These are phyloP conservation scores for Claviceps sp. DNA, from an alignment of 2,329 filamentous ascomycete species.

Conservation along the genomic window DNA sequence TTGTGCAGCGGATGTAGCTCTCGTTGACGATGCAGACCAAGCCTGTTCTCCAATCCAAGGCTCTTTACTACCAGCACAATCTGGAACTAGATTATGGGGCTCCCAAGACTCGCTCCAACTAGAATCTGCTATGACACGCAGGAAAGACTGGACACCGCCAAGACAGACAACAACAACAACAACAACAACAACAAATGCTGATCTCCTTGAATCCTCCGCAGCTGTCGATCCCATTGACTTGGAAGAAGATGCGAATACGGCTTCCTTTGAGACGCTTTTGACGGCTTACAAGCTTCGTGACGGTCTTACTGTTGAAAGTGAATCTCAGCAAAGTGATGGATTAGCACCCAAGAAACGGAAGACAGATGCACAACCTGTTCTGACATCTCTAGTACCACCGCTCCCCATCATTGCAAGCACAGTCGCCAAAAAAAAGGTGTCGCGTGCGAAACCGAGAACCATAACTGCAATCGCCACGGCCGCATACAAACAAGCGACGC, in stretches of 20 bases:
- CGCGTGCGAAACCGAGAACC: slow-evolving; percentile 59
- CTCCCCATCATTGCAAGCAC: slow-evolving; percentile 12
- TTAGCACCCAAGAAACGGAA: slow-evolving; percentile 1
- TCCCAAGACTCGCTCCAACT: slow-evolving; percentile 21
- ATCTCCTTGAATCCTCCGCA: slow-evolving; percentile 18
- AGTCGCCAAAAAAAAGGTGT: slow-evolving; percentile 34
- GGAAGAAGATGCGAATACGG: slow-evolving; percentile 7
- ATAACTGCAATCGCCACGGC: slow-evolving; percentile 69
- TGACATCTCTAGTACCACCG: background rate
- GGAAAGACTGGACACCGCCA: slow-evolving; percentile 55
- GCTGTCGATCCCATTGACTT: slow-evolving; percentile 7
- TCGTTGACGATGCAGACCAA: background rate
- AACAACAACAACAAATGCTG: slow-evolving; percentile 14
- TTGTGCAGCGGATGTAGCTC: background rate
- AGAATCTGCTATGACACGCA: slow-evolving; percentile 40
- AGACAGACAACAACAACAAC: slow-evolving; percentile 20
- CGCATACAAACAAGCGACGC: slow-evolving; percentile 36
- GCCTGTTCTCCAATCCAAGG: background rate
- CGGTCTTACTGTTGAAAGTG: slow-evolving; percentile 1
- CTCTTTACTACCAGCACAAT: background rate
- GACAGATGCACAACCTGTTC: slow-evolving; percentile 3
- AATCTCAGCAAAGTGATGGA: background rate
- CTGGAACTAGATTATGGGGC: background rate
- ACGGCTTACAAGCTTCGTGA: slow-evolving; percentile 27
- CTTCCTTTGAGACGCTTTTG: slow-evolving; percentile 30